These are phyloP conservation scores for Aspergillus incahuasiensis DNA, from an alignment of 495 filamentous ascomycete species.

Conservation along the genomic window DNA sequence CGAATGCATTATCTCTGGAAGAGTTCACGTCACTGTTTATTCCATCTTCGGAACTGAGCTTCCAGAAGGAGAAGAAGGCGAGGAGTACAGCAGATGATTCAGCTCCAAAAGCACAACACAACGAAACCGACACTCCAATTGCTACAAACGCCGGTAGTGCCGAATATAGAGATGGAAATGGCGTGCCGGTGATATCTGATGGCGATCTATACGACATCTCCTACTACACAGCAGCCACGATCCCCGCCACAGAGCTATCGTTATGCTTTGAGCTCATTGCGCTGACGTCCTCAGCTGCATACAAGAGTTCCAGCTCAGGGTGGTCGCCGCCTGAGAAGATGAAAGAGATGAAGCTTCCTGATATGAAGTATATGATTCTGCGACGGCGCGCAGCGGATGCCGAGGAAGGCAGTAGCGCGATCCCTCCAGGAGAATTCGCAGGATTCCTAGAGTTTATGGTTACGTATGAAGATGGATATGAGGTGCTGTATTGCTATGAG, in stretches of 20 bases:
- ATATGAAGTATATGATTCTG: constrained; percentile 63
- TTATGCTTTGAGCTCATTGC: constrained; percentile 69
- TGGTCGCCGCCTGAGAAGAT: constrained; percentile 69
- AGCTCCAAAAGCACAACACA: not conserved
- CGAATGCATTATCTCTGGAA: constrained; percentile 32
- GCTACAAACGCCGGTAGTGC: too few relatives aligned
- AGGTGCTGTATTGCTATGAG: constrained; percentile 85
- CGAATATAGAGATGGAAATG: too few relatives aligned
- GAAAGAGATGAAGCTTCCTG: constrained; percentile 69
- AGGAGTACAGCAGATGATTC: not conserved
- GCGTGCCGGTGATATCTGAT: too few relatives aligned
- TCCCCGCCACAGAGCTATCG: constrained; percentile 51
- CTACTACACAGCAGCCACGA: constrained; percentile 41
- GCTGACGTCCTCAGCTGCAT: constrained; percentile 61
- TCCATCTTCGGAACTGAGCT: constrained; percentile 13
- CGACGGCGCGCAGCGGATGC: constrained; percentile 25
- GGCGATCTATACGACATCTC: constrained; percentile 14
- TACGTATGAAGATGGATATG: constrained; percentile 68
- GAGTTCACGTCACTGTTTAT: constrained; percentile 34
- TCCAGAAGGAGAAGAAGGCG: not conserved
- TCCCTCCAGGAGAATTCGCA: constrained; percentile 29
- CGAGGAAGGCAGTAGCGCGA: not conserved
- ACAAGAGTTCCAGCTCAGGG: constrained; percentile 56
- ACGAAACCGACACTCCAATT: not conserved
- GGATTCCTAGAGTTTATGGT: constrained; percentile 83